Evolutionary conservation across 371 early-diverging fungal species (phyloP).

Genomic region (Entomophthora muscae): DNA sequence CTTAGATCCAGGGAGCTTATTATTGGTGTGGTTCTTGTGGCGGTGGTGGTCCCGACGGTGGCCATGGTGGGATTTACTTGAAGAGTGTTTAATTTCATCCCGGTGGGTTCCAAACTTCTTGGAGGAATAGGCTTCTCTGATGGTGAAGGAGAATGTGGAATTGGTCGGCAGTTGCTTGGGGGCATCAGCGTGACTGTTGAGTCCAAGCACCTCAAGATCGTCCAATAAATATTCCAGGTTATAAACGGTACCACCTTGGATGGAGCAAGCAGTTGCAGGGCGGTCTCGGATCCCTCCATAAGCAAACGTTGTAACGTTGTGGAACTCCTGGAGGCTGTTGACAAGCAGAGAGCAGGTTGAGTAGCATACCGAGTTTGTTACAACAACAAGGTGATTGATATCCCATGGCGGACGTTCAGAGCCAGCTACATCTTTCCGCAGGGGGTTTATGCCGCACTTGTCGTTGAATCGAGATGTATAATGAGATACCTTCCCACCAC

Average conservation of each 20-base stretch:
- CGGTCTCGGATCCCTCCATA: not conserved
- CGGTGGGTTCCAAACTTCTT: not conserved
- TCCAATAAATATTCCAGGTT: not conserved
- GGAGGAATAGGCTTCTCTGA: slow-evolving; percentile 5
- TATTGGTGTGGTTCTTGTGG: not conserved
- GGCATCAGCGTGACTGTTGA: not conserved
- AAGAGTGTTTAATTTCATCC: too few relatives aligned
- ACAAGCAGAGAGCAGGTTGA: slow-evolving; percentile 2
- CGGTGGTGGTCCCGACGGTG: not conserved
- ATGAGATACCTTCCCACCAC: not conserved
- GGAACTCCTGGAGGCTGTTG: slow-evolving; percentile 5
- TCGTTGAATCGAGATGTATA: not conserved
- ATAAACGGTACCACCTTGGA: slow-evolving; percentile 6
- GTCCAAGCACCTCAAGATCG: not conserved
- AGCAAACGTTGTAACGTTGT: not conserved
- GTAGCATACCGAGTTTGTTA: slow-evolving; percentile 2
- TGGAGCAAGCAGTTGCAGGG: not conserved
- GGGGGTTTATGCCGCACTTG: not conserved
- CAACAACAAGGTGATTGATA: not conserved
- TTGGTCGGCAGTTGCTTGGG: not conserved
- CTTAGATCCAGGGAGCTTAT: not conserved
- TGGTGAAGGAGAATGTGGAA: not conserved
- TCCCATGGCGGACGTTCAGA: not conserved
- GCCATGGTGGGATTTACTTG: too few relatives aligned
- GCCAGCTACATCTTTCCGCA: not conserved